Conservation (phyloP, 2,329 filamentous ascomycete genomes). For the Meredithiella fracta region DNA sequence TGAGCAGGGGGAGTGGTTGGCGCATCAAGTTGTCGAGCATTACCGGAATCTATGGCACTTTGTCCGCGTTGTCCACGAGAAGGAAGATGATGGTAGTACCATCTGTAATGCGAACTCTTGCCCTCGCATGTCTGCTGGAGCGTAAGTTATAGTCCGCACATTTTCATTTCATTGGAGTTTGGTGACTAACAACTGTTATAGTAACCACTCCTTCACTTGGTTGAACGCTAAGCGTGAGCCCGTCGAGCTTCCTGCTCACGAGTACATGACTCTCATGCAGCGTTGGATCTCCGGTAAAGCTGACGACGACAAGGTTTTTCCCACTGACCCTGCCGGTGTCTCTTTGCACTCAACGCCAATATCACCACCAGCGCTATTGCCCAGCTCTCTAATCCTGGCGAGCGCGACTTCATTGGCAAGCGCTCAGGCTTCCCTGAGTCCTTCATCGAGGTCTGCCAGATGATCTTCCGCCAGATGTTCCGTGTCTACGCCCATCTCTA, state of each 20-base stretch:
- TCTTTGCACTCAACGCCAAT: conserved; percentile 46
- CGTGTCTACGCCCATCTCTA: conserved; percentile 95
- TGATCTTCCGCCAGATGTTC: conserved; percentile 96
- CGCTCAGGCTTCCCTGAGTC: conserved; percentile 81
- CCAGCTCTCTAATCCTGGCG: conserved; percentile 42
- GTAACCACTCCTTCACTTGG: conserved; percentile 94
- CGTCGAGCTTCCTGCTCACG: conserved; percentile 78
- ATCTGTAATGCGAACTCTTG: conserved; percentile 76
- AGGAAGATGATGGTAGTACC: conserved; percentile 57
- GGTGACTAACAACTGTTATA: conserved; percentile 18
- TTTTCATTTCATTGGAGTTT: background rate
- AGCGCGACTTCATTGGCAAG: conserved; percentile 72
- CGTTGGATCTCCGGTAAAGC: conserved; percentile 96
- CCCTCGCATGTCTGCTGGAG: conserved; percentile 84
- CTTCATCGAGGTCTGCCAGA: conserved; percentile 80
- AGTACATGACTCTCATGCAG: conserved; percentile 91
- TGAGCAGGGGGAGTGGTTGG: conserved; percentile 88
- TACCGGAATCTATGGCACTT: conserved; percentile 80
- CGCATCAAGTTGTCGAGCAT: conserved; percentile 90
- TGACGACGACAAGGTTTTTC: conserved; percentile 77
- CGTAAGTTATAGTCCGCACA: conserved; percentile 49
- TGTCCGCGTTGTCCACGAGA: conserved; percentile 73
- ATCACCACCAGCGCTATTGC: conserved; percentile 43
- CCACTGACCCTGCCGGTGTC: conserved; percentile 60
- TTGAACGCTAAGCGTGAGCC: conserved; percentile 74